Evolutionary conservation across 1,284 basidiomycete genomes (phyloP), one percentile per base, ranked within the genome.

Genomic region (Tylopilus sp.): DNA sequence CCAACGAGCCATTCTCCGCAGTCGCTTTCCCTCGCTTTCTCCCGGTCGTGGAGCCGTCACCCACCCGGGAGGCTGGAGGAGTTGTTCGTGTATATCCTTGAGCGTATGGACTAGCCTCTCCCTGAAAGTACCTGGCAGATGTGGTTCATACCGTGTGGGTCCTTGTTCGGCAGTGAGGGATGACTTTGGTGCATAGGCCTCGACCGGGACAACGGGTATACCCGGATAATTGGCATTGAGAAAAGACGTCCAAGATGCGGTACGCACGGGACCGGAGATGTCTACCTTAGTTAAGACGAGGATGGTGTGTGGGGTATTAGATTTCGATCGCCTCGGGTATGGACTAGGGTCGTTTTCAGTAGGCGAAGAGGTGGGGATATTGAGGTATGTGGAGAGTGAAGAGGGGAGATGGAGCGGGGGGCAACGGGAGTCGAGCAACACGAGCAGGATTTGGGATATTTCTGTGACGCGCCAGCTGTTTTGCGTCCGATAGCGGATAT

Each of bases 221-320:
- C 65, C 68, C 6, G 84, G 81, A 67, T 84, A 82, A 48, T 66
- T 74, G 16, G 67, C 50, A 25, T 73, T 71, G 23, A 93, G 75
- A 71, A 86, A 89, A 7, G 67, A 61, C 21, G 73, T 76, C 92
- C 92, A 95, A 1, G 81, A 81, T 5, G 74, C 69, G 5, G 82
- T 75, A 33, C 79, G 76, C 16, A 59, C 67, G 7, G 74, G 73
- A 41, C 82, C 82, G 6, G 86, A 76, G 12, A 90, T 85, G 65
- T 93, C 92, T 18, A 84, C 79, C 65, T 95, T 96, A 7, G 92
- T 95, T 12, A 89, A 75, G 35, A 94, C 84, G 36, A 96, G 74
- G 42, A 96, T 82, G 51, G 87, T 70, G 8, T 33, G 47, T 3
- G 61, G 53, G 8, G 26, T 28, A 53, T 84, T 84, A 38, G 75